phyloP scores from a whole-genome alignment of 2,329 filamentous ascomycete genomes.

The Alternaria arborescens region DNA sequence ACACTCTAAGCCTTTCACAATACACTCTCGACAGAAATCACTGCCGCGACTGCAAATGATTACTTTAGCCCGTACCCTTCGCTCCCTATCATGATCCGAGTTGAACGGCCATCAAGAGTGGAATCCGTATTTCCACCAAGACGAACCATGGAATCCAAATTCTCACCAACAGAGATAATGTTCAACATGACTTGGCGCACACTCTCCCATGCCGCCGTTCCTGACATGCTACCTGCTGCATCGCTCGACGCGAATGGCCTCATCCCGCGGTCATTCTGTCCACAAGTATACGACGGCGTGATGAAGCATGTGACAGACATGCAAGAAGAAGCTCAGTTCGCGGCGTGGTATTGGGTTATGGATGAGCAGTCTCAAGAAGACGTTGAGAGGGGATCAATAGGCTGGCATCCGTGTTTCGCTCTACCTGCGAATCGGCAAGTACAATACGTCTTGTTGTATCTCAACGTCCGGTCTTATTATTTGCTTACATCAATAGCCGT shows the following conservation, averaged over 20 bases:
- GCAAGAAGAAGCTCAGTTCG: neutral
- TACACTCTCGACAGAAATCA: too few species aligned
- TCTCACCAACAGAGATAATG: neutral
- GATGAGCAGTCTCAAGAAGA: neutral
- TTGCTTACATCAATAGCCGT: too few species aligned
- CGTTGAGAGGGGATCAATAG: neutral
- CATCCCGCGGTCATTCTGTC: neutral
- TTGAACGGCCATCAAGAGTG: too few species aligned
- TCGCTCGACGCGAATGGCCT: neutral
- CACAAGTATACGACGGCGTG: neutral
- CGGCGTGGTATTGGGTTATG: neutral
- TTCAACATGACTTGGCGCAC: neutral
- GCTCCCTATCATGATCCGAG: too few species aligned
- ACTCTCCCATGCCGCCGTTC: slow-evolving; percentile 1
- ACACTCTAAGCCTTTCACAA: too few species aligned
- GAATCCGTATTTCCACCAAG: neutral
- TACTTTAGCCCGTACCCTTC: too few species aligned
- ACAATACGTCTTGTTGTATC: too few species aligned
- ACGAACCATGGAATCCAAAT: neutral
- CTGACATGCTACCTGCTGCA: neutral
- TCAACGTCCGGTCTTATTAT: too few species aligned
- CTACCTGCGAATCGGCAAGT: neutral
- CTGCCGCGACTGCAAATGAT: too few species aligned
- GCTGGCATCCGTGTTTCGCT: neutral
- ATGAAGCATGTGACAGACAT: neutral